Conservation (phyloP, 2,329 filamentous ascomycete genomes). For the Microdochium trichocladiopsis region DNA sequence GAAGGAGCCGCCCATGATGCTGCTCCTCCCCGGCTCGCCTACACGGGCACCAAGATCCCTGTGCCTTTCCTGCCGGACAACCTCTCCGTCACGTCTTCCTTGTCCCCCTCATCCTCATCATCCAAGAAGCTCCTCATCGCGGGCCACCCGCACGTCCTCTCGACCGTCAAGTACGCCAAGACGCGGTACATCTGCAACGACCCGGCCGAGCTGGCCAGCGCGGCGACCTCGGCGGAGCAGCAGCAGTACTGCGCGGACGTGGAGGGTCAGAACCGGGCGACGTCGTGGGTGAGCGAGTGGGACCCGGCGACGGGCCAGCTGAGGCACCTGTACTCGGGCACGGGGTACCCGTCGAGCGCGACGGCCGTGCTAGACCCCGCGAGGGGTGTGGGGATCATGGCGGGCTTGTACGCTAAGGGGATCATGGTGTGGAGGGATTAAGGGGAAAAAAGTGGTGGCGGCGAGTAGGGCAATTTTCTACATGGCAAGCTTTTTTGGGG, state of each 20-base stretch:
- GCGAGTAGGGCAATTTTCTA: background rate
- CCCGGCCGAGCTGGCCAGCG: conserved; percentile 12
- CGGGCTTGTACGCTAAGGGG: conserved; percentile 29
- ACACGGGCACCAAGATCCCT: conserved; percentile 5
- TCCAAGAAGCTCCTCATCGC: conserved; percentile 24
- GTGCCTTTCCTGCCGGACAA: conserved; percentile 34
- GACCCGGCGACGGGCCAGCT: conserved; percentile 19
- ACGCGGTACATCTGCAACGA: conserved; percentile 25
- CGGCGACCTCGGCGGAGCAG: conserved; percentile 8
- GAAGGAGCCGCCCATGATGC: background rate
- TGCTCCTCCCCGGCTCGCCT: conserved; percentile 9
- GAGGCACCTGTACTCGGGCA: conserved; percentile 23
- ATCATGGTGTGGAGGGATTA: conserved; percentile 17
- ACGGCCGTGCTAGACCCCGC: conserved; percentile 22
- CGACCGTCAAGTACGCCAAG: conserved; percentile 20
- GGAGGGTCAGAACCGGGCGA: background rate
- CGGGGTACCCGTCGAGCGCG: conserved; percentile 23
- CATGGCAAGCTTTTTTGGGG: too few species aligned
- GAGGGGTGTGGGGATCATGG: conserved; percentile 23
- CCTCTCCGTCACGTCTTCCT: conserved; percentile 20
- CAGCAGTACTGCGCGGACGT: conserved; percentile 10
- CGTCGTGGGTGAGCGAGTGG: conserved; percentile 26
- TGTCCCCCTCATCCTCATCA: too few species aligned
- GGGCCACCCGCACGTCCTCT: conserved; percentile 28
- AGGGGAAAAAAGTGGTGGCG: background rate